phyloP scores from a whole-genome alignment of 2,329 filamentous ascomycete genomes.

The Aureobasidium sp. region DNA sequence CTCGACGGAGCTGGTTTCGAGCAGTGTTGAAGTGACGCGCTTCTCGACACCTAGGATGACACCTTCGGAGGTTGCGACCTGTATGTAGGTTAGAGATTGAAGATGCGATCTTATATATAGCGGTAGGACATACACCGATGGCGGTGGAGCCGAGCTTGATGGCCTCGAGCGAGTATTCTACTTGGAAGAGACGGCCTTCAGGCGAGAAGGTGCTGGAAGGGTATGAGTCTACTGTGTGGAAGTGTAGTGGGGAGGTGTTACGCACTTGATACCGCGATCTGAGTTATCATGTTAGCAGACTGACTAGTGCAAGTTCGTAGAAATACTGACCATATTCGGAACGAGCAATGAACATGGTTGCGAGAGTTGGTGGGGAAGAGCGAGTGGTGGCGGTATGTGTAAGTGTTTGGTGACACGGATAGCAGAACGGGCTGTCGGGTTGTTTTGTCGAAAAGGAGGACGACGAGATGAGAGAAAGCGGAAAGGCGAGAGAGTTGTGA shows the following conservation, averaged over 20 bases:
- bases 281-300: slow-evolving; percentile 17
- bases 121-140: slow-evolving; percentile 62
- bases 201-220: slow-evolving; percentile 86
- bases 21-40: slow-evolving; percentile 92
- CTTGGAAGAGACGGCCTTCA: slow-evolving; percentile 98
- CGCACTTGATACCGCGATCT: slow-evolving; percentile 97
- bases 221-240: slow-evolving; percentile 20
- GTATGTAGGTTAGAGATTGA: neutral
- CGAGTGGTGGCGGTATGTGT: slow-evolving; percentile 1
- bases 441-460: neutral
- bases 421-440: neutral
- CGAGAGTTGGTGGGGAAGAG: slow-evolving; percentile 22
- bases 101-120: neutral
- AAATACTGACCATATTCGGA: slow-evolving; percentile 92
- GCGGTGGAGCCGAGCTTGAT: slow-evolving; percentile 99
- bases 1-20: slow-evolving; percentile 95
- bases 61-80: slow-evolving; percentile 85
- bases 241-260: slow-evolving; percentile 43
- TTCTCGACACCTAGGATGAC: slow-evolving; percentile 98
- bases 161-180: slow-evolving; percentile 99
- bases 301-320: neutral
- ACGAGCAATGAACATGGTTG: slow-evolving; percentile 98
- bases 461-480: neutral
- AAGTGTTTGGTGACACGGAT: neutral
- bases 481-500: neutral